Conservation (phyloP, 225 moss, liverwort and hornwort species). For the Pseudisothecium myosuroides region DNA sequence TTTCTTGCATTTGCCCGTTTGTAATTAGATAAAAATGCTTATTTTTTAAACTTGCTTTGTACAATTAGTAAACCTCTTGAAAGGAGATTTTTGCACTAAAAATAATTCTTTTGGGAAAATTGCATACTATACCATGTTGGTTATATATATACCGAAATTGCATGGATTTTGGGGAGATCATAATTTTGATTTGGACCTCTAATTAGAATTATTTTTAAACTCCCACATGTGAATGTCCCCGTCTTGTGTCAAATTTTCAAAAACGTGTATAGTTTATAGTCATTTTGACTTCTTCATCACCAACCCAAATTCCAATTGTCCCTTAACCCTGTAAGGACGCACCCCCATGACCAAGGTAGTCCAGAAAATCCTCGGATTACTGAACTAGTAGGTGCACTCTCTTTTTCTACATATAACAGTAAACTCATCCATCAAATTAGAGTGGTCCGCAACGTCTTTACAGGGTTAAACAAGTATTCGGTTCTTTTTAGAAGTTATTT, state of each 20-base stretch:
- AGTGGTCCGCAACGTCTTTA: too few relatives aligned
- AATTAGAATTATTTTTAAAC: too few relatives aligned
- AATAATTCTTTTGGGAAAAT: not conserved
- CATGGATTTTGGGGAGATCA: accelerated
- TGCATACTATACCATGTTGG: too few relatives aligned
- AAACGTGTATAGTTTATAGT: not conserved
- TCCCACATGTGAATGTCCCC: accelerated
- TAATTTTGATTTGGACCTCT: too few relatives aligned
- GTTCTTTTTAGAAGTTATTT: not conserved
- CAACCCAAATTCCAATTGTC: not conserved
- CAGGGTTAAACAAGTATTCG: too few relatives aligned
- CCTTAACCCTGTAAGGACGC: too few relatives aligned
- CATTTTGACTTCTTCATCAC: not conserved
- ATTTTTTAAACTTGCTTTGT: not conserved
- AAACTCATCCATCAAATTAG: too few relatives aligned
- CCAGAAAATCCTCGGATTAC: too few relatives aligned
- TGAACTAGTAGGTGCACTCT: too few relatives aligned
- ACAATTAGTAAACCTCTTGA: accelerated
- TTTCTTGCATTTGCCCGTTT: not conserved
- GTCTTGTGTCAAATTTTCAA: not conserved
- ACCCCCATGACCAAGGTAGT: too few relatives aligned
- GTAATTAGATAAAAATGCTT: too few relatives aligned
- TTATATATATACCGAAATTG: not conserved
- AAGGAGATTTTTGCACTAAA: not conserved
- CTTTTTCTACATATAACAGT: too few relatives aligned